Evolutionary conservation across 2,329 filamentous ascomycete species (phyloP), one percentile per base, ranked within the genome.

Genomic region (Zasmidium cellare): DNA sequence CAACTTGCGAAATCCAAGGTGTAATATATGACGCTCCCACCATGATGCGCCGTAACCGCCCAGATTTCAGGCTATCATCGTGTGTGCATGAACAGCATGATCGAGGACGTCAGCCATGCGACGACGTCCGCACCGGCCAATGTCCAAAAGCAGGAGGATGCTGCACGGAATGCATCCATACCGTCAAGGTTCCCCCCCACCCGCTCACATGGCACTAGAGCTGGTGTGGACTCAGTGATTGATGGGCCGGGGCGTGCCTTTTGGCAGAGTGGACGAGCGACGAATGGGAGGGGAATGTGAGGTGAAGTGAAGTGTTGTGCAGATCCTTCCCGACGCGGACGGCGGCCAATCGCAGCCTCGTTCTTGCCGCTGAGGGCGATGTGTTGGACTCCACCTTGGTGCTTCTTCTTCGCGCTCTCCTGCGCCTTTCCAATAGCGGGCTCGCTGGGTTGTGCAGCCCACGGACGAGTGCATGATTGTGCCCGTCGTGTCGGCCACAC

Each of bases 401-500:
- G 46, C 46, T 20, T 55, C 31, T 41, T 49, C 46, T 28, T 49
- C 46, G 46, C 46, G 20, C 23, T 49, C 19, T 49, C 50, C 63
- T 67, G 67, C 65, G 65, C 63, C 53, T 64, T 63, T 53, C 58
- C 65, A 67, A 68, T 69, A 66, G 65, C 62, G 53, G 51, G 51
- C 22, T 55, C 60, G 45, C 51, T 51, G 51, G 55, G 53, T 51
- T 51, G 46, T 60, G 55, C 55, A 46, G 31, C 46, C 20, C 47
- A 18, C 56, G 46, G 41, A 23, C 19, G 12, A 35, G n/a, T 52
- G 50, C 50, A 45, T 52, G 20, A 20, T 24, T 55, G 46, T 49
- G 28, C 28, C 50, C 50, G 55, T 45, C 20, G 55, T 50, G 51
- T 5, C 25, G 25, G 25, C 11, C 25, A 5, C 25, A n/a, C n/a